These are phyloP conservation scores for Ceratocystis ficicola DNA, from an alignment of 2,329 filamentous ascomycete genomes.

Conservation along the genomic window DNA sequence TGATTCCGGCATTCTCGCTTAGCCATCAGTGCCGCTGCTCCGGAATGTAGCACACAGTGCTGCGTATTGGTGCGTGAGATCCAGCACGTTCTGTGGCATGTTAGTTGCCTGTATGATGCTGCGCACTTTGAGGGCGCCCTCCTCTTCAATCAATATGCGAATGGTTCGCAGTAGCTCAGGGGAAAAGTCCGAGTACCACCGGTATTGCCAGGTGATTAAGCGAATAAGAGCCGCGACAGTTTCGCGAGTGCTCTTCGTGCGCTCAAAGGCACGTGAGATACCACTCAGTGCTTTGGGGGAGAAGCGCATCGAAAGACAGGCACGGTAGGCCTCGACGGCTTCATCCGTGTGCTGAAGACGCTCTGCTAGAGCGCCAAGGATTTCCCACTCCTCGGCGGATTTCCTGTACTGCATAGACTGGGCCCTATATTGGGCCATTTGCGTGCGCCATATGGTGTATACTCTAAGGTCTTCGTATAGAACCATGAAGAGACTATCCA, in stretches of 20 bases:
- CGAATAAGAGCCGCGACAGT: conserved; percentile 77
- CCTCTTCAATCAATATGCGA: conserved; percentile 87
- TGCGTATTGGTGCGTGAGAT: conserved; percentile 92
- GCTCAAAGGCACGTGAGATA: conserved; percentile 67
- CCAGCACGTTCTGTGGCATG: conserved; percentile 80
- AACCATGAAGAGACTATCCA: conserved; percentile 98
- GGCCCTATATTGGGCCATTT: conserved; percentile 88
- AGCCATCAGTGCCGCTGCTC: conserved; percentile 83
- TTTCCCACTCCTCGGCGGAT: conserved; percentile 95
- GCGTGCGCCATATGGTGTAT: conserved; percentile 98
- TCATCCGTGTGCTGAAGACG: conserved; percentile 86
- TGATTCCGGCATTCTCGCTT: conserved; percentile 26
- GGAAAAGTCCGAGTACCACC: conserved; percentile 99
- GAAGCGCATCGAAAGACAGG: conserved; percentile 77
- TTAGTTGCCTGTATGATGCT: conserved; percentile 96
- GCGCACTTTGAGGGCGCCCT: conserved; percentile 91
- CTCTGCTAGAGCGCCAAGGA: conserved; percentile 82
- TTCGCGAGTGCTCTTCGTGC: conserved; percentile 64
- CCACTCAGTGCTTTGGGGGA: conserved; percentile 85
- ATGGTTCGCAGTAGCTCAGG: conserved; percentile 79
- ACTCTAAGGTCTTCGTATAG: conserved; percentile 95
- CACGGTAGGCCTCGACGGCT: conserved; percentile 82
- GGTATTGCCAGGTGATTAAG: conserved; percentile 93
- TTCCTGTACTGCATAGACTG: conserved; percentile 95
- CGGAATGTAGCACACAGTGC: conserved; percentile 88